Base-by-base conservation (phyloP, 1,284 basidiomycete species). In the Phlebopus sp. region DNA sequence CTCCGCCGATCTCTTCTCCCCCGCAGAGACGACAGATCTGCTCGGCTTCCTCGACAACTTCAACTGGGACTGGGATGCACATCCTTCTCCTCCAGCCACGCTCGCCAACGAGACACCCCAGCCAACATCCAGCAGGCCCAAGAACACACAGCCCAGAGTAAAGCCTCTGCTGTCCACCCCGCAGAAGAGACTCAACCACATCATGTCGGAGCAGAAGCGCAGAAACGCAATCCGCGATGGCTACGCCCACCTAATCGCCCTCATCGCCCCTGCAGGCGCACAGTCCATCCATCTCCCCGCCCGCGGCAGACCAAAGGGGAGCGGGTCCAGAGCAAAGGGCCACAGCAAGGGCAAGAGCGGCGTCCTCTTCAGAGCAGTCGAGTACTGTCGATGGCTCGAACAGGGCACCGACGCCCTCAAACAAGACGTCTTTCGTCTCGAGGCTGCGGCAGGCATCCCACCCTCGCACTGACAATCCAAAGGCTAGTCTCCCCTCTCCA, bases 161-260 rank as follows among this genome's bases (percentile, higher is more conserved):
- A 84, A 84, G 54, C 73, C 81, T 0, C 74, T 91, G 8, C 75
- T 94, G 18, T 87, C 89, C 8, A 85, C 83, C 8, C 90, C 89
- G 0, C 91, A 94, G 64, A 94, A 94, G 66, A 82, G 92, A 23
- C 81, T 92, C n/a, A 94, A 94, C 65, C 91, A 94, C 70, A 94
- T 94, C 72, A 85, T 92, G 74, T 91, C 87, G 10, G 91, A 94
- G 69, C 92, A 94, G 69, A 92, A 92, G 66, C 83, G 91, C 2
- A 79, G 91, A 2, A 92, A 92, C 53, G 89, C 90, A 40, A 94
- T 94, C 56, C 82, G 91, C 30, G 86, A 92, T 53, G 92, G 90
- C 9, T 94, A 94, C 69, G 86, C 91, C 11, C 82, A 90, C 59
- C 71, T 94, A 36, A 91, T 90, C 30, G 70, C 82, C 0, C 74